These are phyloP conservation scores for Phytophthora foliorum DNA, from an alignment of 352 stramenopile genomes.

Conservation along the genomic window DNA sequence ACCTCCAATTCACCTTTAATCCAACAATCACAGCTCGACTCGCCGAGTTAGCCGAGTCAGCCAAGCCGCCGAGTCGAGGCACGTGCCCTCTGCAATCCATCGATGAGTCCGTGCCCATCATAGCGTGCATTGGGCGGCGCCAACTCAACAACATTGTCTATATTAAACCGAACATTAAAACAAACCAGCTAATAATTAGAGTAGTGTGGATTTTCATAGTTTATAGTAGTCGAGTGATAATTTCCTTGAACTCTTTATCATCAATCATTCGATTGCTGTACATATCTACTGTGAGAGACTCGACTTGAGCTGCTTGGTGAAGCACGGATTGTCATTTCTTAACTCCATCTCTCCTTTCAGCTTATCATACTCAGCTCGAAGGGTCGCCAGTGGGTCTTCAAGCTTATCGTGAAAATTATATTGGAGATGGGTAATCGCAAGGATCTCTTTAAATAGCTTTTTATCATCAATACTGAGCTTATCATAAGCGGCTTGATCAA, in stretches of 20 bases:
- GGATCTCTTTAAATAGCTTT: slow-evolving; percentile 17
- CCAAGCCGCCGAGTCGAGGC: no score
- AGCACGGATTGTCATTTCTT: slow-evolving; percentile 15
- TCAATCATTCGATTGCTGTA: slow-evolving; percentile 16
- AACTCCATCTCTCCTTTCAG: slow-evolving; percentile 15
- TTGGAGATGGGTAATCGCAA: slow-evolving; percentile 1
- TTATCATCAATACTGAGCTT: slow-evolving; percentile 18
- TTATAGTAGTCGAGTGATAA: slow-evolving; percentile 24
- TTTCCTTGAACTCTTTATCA: slow-evolving; percentile 23
- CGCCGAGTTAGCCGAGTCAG: no score
- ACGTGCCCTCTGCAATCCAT: no score
- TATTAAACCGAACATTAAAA: no score
- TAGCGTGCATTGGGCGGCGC: no score
- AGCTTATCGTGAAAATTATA: slow-evolving; percentile 8
- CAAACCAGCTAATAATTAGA: no score
- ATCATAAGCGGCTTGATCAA: slow-evolving; percentile 17
- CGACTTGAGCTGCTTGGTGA: slow-evolving; percentile 24
- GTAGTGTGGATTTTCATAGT: no score
- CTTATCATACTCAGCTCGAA: slow-evolving; percentile 18
- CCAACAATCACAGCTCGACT: no score
- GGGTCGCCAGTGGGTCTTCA: no score
- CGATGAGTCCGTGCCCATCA: no score
- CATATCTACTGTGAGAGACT: slow-evolving; percentile 28
- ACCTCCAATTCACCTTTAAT: no score
- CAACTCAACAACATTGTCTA: slow-evolving; percentile 32